A percentile compares a stretch with the other conserved stretches of the same genome.
phyloP scores from a whole-genome alignment of 148 eudicot genomes.

The Drosera capensis region DNA sequence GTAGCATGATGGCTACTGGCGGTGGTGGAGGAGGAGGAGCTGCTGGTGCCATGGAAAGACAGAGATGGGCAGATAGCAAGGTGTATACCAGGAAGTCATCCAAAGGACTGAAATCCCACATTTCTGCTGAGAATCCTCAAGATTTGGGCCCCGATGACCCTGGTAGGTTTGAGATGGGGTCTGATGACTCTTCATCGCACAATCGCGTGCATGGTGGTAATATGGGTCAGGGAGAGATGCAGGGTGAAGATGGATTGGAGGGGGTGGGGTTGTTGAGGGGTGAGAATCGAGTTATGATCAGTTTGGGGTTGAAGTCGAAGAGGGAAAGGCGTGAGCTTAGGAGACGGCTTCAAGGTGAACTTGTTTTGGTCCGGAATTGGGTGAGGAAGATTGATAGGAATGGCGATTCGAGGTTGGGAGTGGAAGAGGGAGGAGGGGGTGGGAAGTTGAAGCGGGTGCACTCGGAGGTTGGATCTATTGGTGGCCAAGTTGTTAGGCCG shows the following conservation, averaged over 20 bases:
- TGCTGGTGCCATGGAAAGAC: conserved; percentile 25
- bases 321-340: conserved; percentile 48
- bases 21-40: conserved; percentile 11
- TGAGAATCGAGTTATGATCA: conserved; percentile 40
- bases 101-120: conserved; percentile 27
- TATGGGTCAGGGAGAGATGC: conserved; percentile 5
- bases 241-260: conserved; percentile 15
- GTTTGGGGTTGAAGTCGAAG: conserved; percentile 51
- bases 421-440: conserved; percentile 18
- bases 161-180: conserved; percentile 16
- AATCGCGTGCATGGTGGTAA: conserved; percentile 14
- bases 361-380: conserved; percentile 42
- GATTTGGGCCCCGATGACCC: conserved; percentile 14
- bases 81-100: conserved; percentile 48
- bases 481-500: conserved; percentile 30
- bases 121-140: conserved; percentile 5
- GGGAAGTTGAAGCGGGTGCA: conserved; percentile 32
- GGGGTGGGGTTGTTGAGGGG: conserved; percentile 25
- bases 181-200: conserved; percentile 23
- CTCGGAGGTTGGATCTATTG: conserved; percentile 31
- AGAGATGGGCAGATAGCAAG: conserved; percentile 29
- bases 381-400: conserved; percentile 51
- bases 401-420: conserved; percentile 13
- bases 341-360: conserved; percentile 63
- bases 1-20: not conserved